These are phyloP conservation scores for Prunus padus DNA, from an alignment of 306 rosid species.

Conservation along the genomic window DNA sequence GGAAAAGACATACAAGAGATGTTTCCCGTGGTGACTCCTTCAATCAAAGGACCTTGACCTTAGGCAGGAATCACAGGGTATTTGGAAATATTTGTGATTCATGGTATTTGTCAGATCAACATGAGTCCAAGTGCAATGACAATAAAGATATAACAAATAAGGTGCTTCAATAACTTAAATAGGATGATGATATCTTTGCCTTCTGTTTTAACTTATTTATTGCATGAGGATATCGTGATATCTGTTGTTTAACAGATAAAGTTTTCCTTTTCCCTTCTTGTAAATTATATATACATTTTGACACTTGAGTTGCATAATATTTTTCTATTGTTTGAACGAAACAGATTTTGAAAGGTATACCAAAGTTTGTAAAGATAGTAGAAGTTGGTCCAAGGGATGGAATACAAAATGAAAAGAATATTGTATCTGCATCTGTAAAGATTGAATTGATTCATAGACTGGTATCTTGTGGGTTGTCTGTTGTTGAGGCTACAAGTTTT, in stretches of 20 bases:
- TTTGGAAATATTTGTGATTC: conserved; percentile 48
- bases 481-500: conserved; percentile 91
- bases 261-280: not conserved
- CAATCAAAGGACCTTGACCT: conserved; percentile 35
- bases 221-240: not conserved
- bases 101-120: conserved; percentile 34
- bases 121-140: conserved; percentile 32
- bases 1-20: conserved; percentile 67
- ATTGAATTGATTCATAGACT: conserved; percentile 71
- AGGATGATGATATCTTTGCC: not conserved
- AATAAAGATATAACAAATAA: conserved; percentile 40
- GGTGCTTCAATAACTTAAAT: conserved; percentile 40
- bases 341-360: conserved; percentile 60
- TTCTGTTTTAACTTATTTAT: not conserved
- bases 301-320: not conserved
- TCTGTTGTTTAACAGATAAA: not conserved
- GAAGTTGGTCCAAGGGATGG: conserved; percentile 99
- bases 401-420: conserved; percentile 83
- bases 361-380: conserved; percentile 80
- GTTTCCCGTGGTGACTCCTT: conserved; percentile 38
- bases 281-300: not conserved
- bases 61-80: conserved; percentile 39
- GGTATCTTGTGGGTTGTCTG: conserved; percentile 73
- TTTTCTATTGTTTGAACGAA: conserved; percentile 1
- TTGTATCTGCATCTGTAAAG: conserved; percentile 67